Percentiles rank a stretch among this genome's conserved stretches.
Evolutionary conservation across 371 early-diverging fungal species (phyloP).

Genomic region (Amoeboaphelidium protococcarum): DNA sequence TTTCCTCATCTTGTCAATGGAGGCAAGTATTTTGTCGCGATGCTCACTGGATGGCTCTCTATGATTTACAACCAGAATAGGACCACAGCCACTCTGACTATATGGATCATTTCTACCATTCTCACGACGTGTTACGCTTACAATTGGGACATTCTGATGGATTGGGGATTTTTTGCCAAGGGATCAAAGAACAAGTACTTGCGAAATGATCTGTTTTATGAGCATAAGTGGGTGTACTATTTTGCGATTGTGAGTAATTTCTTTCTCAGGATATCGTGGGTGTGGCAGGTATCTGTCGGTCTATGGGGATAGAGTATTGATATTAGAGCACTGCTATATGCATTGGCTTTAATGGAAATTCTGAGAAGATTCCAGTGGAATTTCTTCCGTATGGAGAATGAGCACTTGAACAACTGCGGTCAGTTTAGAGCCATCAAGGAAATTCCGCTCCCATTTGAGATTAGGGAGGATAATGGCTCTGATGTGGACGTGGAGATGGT

Average conservation of each 20-base stretch:
- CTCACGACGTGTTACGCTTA: slow-evolving; percentile 27
- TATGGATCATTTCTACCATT: slow-evolving; percentile 8
- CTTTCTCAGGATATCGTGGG: slow-evolving; percentile 42
- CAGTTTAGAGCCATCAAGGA: slow-evolving; percentile 58
- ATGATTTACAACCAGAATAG: slow-evolving; percentile 1
- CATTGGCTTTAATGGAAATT: slow-evolving; percentile 17
- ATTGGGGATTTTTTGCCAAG: slow-evolving; percentile 49
- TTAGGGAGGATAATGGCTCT: too few species aligned
- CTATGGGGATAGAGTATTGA: slow-evolving; percentile 8
- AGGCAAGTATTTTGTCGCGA: slow-evolving; percentile 19
- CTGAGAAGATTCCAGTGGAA: slow-evolving; percentile 60
- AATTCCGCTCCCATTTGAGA: slow-evolving; percentile 39
- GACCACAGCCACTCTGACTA: neutral
- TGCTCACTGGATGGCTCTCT: slow-evolving; percentile 12
- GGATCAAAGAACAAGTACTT: slow-evolving; percentile 25
- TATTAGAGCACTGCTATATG: slow-evolving; percentile 6
- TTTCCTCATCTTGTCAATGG: slow-evolving; percentile 40
- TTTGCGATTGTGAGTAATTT: slow-evolving; percentile 35
- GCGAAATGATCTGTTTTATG: slow-evolving; percentile 28
- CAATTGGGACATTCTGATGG: slow-evolving; percentile 66
- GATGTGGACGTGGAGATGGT: too few species aligned
- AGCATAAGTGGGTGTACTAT: slow-evolving; percentile 30
- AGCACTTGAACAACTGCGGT: slow-evolving; percentile 63
- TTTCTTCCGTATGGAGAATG: slow-evolving; percentile 65
- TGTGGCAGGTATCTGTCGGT: slow-evolving; percentile 13